Conservation (phyloP, 805 yeast genomes). For the Starmerella floris region DNA sequence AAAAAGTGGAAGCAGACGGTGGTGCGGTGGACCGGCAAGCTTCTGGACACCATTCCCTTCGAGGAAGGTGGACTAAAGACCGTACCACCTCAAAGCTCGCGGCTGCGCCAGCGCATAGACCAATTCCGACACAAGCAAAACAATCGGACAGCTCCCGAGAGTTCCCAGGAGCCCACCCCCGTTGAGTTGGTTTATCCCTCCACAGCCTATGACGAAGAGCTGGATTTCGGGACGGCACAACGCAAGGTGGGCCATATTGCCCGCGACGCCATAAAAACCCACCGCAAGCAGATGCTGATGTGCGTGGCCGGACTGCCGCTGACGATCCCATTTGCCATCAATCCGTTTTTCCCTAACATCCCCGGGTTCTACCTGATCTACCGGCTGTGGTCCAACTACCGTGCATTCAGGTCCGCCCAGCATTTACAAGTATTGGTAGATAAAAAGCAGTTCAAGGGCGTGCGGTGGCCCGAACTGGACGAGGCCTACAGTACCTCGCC, state of each 20-base stretch:
- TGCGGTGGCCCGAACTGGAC: slow-evolving; percentile 1
- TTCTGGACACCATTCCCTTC: slow-evolving; percentile 59
- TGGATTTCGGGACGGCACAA: slow-evolving; percentile 22
- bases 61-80: slow-evolving; percentile 63
- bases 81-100: slow-evolving; percentile 54
- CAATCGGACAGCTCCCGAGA: slow-evolving; percentile 16
- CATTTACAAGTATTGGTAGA: slow-evolving; percentile 50
- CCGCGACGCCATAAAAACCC: slow-evolving; percentile 35
- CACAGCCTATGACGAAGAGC: slow-evolving; percentile 23
- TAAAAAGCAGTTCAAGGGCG: slow-evolving; percentile 29
- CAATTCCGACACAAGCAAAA: slow-evolving; percentile 13
- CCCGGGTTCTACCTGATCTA: slow-evolving; percentile 81
- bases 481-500: not conserved
- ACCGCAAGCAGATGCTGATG: slow-evolving; percentile 40
- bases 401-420: slow-evolving; percentile 60
- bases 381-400: slow-evolving; percentile 71
- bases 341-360: slow-evolving; percentile 82
- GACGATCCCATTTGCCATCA: slow-evolving; percentile 61
- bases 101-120: slow-evolving; percentile 38
- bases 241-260: slow-evolving; percentile 28
- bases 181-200: slow-evolving; percentile 38
- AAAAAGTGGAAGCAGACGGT: slow-evolving; percentile 44
- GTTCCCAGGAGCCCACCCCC: slow-evolving; percentile 22
- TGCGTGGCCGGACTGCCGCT: slow-evolving; percentile 57
- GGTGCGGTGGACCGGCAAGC: slow-evolving; percentile 38